Percentiles rank a stretch among this genome's conserved stretches.
Evolutionary conservation across 2,329 filamentous ascomycete genomes (phyloP).

Genomic region (Ophiostoma australiae): DNA sequence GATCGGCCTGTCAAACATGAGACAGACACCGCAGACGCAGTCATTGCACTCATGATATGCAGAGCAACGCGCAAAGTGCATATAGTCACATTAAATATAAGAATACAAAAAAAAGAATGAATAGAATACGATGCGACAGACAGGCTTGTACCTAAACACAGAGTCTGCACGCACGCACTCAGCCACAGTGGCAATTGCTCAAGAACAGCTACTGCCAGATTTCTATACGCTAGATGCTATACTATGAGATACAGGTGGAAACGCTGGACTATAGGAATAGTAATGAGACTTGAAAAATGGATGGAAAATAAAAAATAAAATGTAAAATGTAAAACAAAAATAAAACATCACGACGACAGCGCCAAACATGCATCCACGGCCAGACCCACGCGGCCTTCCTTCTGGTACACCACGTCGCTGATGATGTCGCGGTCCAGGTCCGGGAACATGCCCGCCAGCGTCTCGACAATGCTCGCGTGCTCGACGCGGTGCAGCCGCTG

Average conservation of each 20-base stretch:
- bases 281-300: too few species aligned
- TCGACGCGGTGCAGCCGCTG: conserved; percentile 76
- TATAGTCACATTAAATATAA: too few species aligned
- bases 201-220: neutral
- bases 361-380: conserved; percentile 84
- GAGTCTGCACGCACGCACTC: neutral
- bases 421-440: conserved; percentile 91
- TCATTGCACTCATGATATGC: neutral
- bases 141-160: too few species aligned
- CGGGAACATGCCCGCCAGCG: conserved; percentile 92
- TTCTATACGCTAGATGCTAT: conserved; percentile 7
- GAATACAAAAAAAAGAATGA: too few species aligned
- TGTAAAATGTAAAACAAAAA: neutral
- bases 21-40: neutral
- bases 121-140: too few species aligned
- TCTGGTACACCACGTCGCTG: conserved; percentile 91
- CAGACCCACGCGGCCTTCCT: conserved; percentile 81
- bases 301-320: neutral
- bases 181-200: neutral
- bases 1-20: neutral
- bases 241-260: neutral
- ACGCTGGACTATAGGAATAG: neutral
- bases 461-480: conserved; percentile 88
- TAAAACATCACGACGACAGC: conserved; percentile 40
- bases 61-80: too few species aligned